phyloP scores from a whole-genome alignment of 2,329 filamentous ascomycete species.

The Coniochaeta pulveracea region DNA sequence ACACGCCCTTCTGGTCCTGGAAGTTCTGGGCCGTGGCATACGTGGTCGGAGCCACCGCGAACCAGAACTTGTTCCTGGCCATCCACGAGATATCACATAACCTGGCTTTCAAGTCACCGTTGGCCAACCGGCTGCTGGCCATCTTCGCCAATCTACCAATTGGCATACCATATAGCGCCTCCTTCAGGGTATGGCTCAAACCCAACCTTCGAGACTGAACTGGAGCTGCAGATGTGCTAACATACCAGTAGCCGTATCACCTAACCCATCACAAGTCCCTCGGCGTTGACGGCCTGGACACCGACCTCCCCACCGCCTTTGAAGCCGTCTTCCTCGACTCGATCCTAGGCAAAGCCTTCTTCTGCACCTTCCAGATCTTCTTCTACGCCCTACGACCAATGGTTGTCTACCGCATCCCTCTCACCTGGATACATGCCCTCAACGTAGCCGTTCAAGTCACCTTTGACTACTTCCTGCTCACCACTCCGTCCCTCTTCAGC shows the following conservation, averaged over 20 bases:
- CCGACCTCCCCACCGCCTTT: constrained; percentile 82
- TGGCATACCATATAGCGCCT: constrained; percentile 89
- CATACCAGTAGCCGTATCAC: constrained; percentile 66
- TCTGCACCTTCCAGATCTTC: constrained; percentile 97
- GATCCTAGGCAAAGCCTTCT: constrained; percentile 92
- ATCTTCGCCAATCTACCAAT: constrained; percentile 95
- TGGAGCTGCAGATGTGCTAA: constrained; percentile 11
- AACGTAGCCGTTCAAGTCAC: constrained; percentile 68
- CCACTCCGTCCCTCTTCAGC: constrained; percentile 26
- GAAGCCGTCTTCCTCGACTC: constrained; percentile 93
- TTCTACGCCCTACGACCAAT: constrained; percentile 97
- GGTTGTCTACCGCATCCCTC: constrained; percentile 80
- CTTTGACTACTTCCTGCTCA: constrained; percentile 66
- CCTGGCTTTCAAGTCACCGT: constrained; percentile 73
- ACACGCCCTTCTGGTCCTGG: constrained; percentile 72
- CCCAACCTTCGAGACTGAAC: constrained; percentile 1
- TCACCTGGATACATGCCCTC: constrained; percentile 73
- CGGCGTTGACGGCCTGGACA: constrained; percentile 90
- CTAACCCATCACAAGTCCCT: constrained; percentile 98
- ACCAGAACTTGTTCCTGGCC: constrained; percentile 96
- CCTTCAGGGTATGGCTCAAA: constrained; percentile 63
- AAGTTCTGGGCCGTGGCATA: constrained; percentile 82
- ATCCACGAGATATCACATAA: constrained; percentile 99
- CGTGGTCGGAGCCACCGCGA: constrained; percentile 83
- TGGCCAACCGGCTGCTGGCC: constrained; percentile 75